phyloP scores from a whole-genome alignment of 2,329 filamentous ascomycete genomes.

The Xylariomycetidae sp. region DNA sequence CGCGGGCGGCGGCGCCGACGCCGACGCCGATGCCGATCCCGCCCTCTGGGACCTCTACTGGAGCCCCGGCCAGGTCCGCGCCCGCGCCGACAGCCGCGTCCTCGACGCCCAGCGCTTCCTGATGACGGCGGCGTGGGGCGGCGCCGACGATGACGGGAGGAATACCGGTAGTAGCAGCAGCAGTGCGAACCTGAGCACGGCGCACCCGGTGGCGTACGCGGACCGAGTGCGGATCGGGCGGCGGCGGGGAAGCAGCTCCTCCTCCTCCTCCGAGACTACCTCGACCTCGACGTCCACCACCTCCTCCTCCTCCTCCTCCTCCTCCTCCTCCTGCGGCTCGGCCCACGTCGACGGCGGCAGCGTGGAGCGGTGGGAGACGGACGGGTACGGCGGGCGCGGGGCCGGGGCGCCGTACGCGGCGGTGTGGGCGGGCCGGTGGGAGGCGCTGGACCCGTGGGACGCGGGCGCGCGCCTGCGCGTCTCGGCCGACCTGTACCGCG shows the following conservation, averaged over 20 bases:
- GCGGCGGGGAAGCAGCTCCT: too few relatives aligned
- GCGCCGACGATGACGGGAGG: too few relatives aligned
- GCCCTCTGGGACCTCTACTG: constrained; percentile 72
- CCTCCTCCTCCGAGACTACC: too few relatives aligned
- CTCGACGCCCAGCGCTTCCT: constrained; percentile 56
- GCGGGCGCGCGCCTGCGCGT: constrained; percentile 61
- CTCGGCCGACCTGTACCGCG: constrained; percentile 71
- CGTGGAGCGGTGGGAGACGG: constrained; percentile 68
- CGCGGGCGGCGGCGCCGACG: neutral
- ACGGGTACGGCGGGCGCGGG: constrained; percentile 63
- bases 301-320: constrained; percentile 65
- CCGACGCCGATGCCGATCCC: constrained; percentile 37
- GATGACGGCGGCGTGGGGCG: constrained; percentile 57
- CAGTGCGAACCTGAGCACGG: constrained; percentile 40
- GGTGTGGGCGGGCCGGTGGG: constrained; percentile 73
- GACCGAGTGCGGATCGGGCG: constrained; percentile 67
- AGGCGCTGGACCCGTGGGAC: constrained; percentile 78
- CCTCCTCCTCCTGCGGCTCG: constrained; percentile 60
- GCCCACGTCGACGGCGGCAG: constrained; percentile 70
- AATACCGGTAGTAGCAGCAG: constrained; percentile 53
- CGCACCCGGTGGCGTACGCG: constrained; percentile 59
- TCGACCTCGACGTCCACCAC: too few relatives aligned
- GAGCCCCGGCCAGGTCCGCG: constrained; percentile 61
- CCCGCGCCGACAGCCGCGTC: constrained; percentile 58
- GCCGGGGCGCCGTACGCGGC: constrained; percentile 63